Base-by-base conservation (phyloP, 768 basidiomycete genomes). In the Termitomyces sp. region DNA sequence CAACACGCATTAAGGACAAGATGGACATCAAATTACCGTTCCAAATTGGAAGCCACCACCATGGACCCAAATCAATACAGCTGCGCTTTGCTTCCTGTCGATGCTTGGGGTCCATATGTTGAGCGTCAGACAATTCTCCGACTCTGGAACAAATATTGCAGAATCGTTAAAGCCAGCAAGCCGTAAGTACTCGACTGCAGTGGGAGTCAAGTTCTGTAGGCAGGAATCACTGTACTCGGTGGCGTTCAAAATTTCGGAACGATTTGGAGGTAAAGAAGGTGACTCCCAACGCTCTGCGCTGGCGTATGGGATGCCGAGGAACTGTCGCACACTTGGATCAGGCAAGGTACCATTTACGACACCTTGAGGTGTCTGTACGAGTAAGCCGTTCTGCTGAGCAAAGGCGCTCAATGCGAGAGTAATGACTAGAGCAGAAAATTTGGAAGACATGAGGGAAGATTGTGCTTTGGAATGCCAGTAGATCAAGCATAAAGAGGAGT, bases 91-190 rank as follows among this genome's bases (percentile, higher is more conserved):
- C 38, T 71, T 70, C 50, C 74, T 68, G 3, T 57, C 36, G 4
- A 64, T 32, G 36, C 66, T 72, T 10, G 77, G 77, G 12, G 74
- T 65, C 77, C 77, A 78, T 15, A 79, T 67, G 55, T 78, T 79
- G 43, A 76, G 65, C n/a, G 59, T 74, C 40, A 76, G 51, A 54
- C 78, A 79, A 29, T 72, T 61, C 61, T 79, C 78, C 2, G 72
- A 72, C 34, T 73, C 71, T 0, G 71, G 63, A 5, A 73, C 64
- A 45, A 67, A 54, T 14, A 68, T 63, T 10, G 63, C 62, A 11
- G 64, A 69, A 46, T 64, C 32, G 50, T 5, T 63, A 61, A 45
- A 37, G 20, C 71, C 69, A 29, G 68, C 63, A 4, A 73, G 61
- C 20, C 66, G 62, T 47, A 69, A 59, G 49, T 73, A 69, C 56